Evolutionary conservation across 345 rosid species (phyloP).

Genomic region (Triadica sebifera): DNA sequence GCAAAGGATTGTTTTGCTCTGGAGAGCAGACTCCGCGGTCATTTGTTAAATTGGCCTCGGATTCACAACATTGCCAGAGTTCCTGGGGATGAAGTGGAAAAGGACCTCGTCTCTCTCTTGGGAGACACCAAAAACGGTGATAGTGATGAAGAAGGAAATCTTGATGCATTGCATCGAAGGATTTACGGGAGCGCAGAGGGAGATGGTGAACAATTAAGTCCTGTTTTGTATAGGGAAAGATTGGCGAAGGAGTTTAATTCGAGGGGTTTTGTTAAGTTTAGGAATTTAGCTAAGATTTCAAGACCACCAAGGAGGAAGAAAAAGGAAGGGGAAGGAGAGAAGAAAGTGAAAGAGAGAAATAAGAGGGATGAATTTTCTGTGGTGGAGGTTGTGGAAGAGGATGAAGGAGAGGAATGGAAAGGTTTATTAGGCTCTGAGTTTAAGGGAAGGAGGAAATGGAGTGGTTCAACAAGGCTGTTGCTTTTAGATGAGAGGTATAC

Average conservation of each 20-base stretch:
- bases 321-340: conserved; percentile 30
- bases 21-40: conserved; percentile 79
- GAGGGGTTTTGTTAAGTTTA: conserved; percentile 63
- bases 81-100: conserved; percentile 70
- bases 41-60: conserved; percentile 85
- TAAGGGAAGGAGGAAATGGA: conserved; percentile 62
- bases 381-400: conserved; percentile 62
- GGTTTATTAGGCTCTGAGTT: conserved; percentile 72
- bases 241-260: conserved; percentile 60
- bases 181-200: conserved; percentile 45
- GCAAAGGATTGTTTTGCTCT: conserved; percentile 56
- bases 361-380: conserved; percentile 43
- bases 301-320: conserved; percentile 58
- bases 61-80: conserved; percentile 73
- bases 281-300: conserved; percentile 78
- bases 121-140: conserved; percentile 15
- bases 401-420: conserved; percentile 48
- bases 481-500: conserved; percentile 75
- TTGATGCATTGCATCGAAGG: conserved; percentile 43
- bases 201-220: conserved; percentile 48
- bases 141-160: conserved; percentile 17
- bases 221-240: conserved; percentile 62
- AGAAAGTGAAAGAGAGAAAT: conserved; percentile 23
- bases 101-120: conserved; percentile 36
- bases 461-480: conserved; percentile 78